These are phyloP conservation scores for Myriosclerotinia curreyana DNA, from an alignment of 2,329 filamentous ascomycete species.

Conservation along the genomic window DNA sequence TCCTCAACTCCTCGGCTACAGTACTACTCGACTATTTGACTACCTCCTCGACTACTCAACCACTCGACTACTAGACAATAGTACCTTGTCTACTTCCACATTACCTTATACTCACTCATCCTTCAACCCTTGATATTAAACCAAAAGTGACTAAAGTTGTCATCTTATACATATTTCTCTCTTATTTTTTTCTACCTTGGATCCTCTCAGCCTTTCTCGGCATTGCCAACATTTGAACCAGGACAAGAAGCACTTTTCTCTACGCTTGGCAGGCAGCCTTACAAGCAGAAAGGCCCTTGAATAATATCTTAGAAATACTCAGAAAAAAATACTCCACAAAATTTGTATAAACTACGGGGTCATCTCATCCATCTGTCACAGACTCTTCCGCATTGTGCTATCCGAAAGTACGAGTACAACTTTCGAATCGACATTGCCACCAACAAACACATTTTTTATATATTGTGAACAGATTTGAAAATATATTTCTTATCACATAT, in stretches of 20 bases:
- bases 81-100: too few relatives aligned
- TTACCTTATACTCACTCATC: not conserved
- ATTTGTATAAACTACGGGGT: not conserved
- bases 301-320: conserved; percentile 16
- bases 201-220: not conserved
- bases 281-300: conserved; percentile 15
- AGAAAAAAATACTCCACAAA: conserved; percentile 14
- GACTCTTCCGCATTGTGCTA: not conserved
- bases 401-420: not conserved
- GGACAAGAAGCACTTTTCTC: conserved; percentile 8
- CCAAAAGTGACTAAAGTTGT: not conserved
- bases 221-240: not conserved
- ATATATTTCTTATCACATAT: not conserved
- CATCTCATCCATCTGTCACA: not conserved
- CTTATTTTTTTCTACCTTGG: not conserved
- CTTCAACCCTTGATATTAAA: not conserved
- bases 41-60: too few relatives aligned
- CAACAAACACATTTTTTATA: not conserved
- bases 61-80: too few relatives aligned
- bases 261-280: conserved; percentile 6
- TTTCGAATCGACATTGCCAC: not conserved
- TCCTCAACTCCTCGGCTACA: too few relatives aligned
- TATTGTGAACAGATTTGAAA: not conserved
- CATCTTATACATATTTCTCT: not conserved
- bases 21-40: too few relatives aligned